Base-by-base conservation (phyloP, 129 eudicot genomes). In the Escallonia rubra region DNA sequence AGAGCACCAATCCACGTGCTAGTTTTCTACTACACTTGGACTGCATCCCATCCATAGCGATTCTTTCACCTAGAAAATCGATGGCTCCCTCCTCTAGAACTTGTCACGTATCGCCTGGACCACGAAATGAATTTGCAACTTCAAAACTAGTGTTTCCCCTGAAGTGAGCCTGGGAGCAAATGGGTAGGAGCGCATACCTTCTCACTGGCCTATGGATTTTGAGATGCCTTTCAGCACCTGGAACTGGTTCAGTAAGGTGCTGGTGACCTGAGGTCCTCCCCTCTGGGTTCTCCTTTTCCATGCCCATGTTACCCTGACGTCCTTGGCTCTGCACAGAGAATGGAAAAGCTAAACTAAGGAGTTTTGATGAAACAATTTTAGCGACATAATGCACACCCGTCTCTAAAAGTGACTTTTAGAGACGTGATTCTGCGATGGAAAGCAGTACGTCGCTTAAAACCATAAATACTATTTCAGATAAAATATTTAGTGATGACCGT, bases 21-120 rank as follows among this genome's bases (percentile, higher is more conserved):
- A 6, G 47, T 64, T 71, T 8, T 66, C 74, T 10, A 39, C 68
- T 59, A 10, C 63, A 74, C 72, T 78, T 67, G 63, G 83, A 61
- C 64, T 72, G 59, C 68, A 83, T n/a, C 52, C 81, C 93, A 61
- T 68, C 81, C 13, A 77, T 74, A 63, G 78, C 81, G 61, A 93
- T 74, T 59, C 84, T 92, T 74, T 87, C 90, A 57, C 60, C 81
- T 58, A 94, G 78, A 79, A 84, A 94, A 74, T 97, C 99, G 72
- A 97, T 94, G 15, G 99, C 99, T 78, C 99, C 99, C 82, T 94
- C 99, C 78, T 94, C 99, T 77, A 94, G 49, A 43, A 85, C 67
- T 84, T 89, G 89, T 10, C 99, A n/a, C 99, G 73, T 68, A 96
- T 70, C 69, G 69, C 72, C 97, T 90, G 85, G 73, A 64, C 75